Evolutionary conservation across 2,329 filamentous ascomycete species (phyloP).

Genomic region (Neurospora sp.): DNA sequence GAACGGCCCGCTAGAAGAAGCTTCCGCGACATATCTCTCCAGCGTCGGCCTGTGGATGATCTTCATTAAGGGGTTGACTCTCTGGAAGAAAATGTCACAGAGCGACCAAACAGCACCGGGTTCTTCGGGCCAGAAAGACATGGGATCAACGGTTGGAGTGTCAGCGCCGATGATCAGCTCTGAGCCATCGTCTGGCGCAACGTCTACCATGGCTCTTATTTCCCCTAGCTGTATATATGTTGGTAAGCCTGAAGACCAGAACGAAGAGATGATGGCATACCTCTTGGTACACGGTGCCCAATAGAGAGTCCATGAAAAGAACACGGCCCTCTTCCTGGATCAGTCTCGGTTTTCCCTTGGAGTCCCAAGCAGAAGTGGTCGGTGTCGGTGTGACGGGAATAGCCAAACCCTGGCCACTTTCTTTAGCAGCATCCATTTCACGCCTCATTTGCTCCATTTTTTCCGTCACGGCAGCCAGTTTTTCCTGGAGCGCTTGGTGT

Average conservation of each 20-base stretch:
- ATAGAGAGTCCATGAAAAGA: slow-evolving; percentile 49
- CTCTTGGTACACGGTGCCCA: slow-evolving; percentile 46
- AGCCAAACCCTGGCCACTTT: slow-evolving; percentile 37
- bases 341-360: slow-evolving; percentile 33
- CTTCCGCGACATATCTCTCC: slow-evolving; percentile 55
- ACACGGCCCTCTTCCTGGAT: slow-evolving; percentile 44
- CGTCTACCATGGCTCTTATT: slow-evolving; percentile 49
- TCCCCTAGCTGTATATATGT: slow-evolving; percentile 36
- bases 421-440: slow-evolving; percentile 42
- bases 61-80: slow-evolving; percentile 67
- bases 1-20: slow-evolving; percentile 44
- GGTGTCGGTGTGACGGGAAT: slow-evolving; percentile 13
- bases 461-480: slow-evolving; percentile 30
- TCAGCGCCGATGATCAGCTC: slow-evolving; percentile 39
- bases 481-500: slow-evolving; percentile 53
- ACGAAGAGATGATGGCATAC: slow-evolving; percentile 26
- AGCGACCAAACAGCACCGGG: slow-evolving; percentile 58
- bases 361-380: slow-evolving; percentile 15
- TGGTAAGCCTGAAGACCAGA: not conserved
- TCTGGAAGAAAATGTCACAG: slow-evolving; percentile 66
- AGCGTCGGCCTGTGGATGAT: slow-evolving; percentile 62
- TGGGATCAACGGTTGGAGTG: slow-evolving; percentile 26
- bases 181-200: slow-evolving; percentile 42
- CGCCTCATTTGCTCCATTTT: slow-evolving; percentile 27
- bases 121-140: slow-evolving; percentile 52